These are phyloP conservation scores for Simplicillium aogashimaense DNA, from an alignment of 2,329 filamentous ascomycete species.

Conservation along the genomic window DNA sequence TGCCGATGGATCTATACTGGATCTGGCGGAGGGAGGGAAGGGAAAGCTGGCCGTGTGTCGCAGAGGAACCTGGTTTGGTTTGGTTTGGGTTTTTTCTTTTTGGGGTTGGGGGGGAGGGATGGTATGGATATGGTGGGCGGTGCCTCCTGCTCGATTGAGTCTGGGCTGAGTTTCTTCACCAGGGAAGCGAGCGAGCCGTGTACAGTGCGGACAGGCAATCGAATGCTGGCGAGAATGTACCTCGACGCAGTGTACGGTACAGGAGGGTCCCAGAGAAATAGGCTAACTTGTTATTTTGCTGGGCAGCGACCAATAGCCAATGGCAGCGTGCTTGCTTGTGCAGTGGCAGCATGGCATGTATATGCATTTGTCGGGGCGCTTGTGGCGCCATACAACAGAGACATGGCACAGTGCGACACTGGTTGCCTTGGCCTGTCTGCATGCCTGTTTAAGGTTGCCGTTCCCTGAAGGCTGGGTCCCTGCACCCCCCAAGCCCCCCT, in stretches of 20 bases:
- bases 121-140: neutral
- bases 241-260: neutral
- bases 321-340: too few relatives aligned
- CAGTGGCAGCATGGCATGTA: slow-evolving; percentile 8
- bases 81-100: slow-evolving; percentile 26
- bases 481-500: too few relatives aligned
- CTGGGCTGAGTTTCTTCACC: neutral
- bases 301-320: too few relatives aligned
- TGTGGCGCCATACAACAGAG: slow-evolving; percentile 4
- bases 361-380: slow-evolving; percentile 20
- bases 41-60: slow-evolving; percentile 37
- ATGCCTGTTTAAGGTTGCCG: neutral
- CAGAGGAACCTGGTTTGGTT: slow-evolving; percentile 44
- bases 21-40: slow-evolving; percentile 47
- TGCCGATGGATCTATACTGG: slow-evolving; percentile 57
- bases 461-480: too few relatives aligned
- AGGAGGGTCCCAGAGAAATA: slow-evolving; percentile 10
- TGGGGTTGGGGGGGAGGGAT: slow-evolving; percentile 12
- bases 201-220: too few relatives aligned
- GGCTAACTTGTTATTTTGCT: slow-evolving; percentile 12
- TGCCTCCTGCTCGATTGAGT: neutral
- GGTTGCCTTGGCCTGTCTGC: neutral
- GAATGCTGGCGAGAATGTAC: too few relatives aligned
- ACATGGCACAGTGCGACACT: neutral
- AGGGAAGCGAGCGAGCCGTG: too few relatives aligned